phyloP scores from a whole-genome alignment of 352 stramenopile species.

The Hyaloperonospora brassicae region DNA sequence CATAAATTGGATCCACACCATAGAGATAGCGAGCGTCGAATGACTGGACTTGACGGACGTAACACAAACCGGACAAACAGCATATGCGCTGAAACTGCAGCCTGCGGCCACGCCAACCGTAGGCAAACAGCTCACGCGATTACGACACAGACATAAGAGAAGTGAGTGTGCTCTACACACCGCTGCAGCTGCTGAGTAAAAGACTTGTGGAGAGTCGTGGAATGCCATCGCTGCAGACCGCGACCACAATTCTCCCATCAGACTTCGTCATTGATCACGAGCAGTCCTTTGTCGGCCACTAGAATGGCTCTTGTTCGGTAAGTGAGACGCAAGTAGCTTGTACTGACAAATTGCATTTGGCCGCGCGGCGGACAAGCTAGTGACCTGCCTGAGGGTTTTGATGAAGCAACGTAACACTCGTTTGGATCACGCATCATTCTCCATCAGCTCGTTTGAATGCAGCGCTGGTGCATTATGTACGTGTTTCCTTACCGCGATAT shows the following conservation, averaged over 20 bases:
- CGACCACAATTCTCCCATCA: conserved; percentile 51
- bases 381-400: conserved; percentile 61
- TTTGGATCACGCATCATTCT: too few relatives aligned
- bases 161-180: too few relatives aligned
- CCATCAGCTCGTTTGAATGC: too few relatives aligned
- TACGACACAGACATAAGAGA: too few relatives aligned
- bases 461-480: too few relatives aligned
- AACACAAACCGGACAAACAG: neutral
- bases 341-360: conserved; percentile 59
- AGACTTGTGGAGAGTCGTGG: too few relatives aligned
- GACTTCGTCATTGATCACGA: conserved; percentile 56
- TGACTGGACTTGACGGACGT: neutral
- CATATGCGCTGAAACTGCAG: conserved; percentile 41
- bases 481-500: too few relatives aligned
- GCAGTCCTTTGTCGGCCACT: conserved; percentile 40
- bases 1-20: conserved; percentile 44
- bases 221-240: too few relatives aligned
- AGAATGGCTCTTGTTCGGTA: conserved; percentile 63
- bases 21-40: neutral
- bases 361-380: conserved; percentile 53
- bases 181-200: too few relatives aligned
- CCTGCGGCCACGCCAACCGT: conserved; percentile 51
- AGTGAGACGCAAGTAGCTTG: conserved; percentile 61
- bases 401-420: too few relatives aligned
- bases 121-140: too few relatives aligned